Conservation (phyloP, 257 asterid species). For the Plectranthus barbatus region DNA sequence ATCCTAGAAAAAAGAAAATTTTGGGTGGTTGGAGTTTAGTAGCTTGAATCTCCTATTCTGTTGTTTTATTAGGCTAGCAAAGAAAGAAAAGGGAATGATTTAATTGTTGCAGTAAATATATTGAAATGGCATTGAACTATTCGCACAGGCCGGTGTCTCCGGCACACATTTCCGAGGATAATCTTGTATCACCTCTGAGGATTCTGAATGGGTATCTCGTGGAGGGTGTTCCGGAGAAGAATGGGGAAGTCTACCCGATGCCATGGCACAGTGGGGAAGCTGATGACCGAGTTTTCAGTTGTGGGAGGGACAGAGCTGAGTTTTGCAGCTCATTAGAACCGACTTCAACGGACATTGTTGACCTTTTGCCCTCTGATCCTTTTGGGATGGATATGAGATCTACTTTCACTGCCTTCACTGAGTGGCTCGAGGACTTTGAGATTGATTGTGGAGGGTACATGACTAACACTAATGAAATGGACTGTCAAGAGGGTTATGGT, state of each 20-base stretch:
- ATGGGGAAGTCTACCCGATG: conserved; percentile 39
- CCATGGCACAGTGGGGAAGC: conserved; percentile 33
- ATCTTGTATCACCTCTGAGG: conserved; percentile 51
- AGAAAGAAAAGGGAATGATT: not conserved
- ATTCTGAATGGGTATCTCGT: conserved; percentile 50
- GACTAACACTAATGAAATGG: conserved; percentile 14
- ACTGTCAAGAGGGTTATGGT: conserved; percentile 31
- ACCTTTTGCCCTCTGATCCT: conserved; percentile 84
- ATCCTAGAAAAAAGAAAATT: not conserved
- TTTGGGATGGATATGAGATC: no score
- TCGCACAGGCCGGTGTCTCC: conserved; percentile 53
- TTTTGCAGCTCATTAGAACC: conserved; percentile 36
- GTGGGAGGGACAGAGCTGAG: conserved; percentile 36
- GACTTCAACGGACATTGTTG: conserved; percentile 38
- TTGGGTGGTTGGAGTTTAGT: not conserved
- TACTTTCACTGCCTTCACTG: no score
- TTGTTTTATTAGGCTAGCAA: not conserved
- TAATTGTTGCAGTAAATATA: conserved; percentile 28
- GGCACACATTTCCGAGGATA: conserved; percentile 49
- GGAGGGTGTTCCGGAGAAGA: conserved; percentile 54
- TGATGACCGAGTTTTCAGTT: conserved; percentile 25
- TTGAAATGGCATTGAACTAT: conserved; percentile 84
- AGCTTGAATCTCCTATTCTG: not conserved
- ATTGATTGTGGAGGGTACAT: conserved; percentile 40
- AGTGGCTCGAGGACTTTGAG: conserved; percentile 64